phyloP scores from a whole-genome alignment of 306 rosid genomes.

The Pyrus betulifolia region DNA sequence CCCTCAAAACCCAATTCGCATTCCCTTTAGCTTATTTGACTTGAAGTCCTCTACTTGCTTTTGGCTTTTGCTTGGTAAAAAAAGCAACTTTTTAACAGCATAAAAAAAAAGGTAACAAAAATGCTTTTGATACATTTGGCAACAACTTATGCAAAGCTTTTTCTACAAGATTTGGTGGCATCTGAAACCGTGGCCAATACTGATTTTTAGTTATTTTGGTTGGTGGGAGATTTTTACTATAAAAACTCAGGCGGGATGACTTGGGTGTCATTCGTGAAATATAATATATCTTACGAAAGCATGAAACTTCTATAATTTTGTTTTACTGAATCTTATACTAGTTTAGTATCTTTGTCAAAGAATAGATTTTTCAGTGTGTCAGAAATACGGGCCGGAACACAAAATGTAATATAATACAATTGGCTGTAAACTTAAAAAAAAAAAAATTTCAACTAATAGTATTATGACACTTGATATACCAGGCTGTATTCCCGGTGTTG shows the following conservation, averaged over 20 bases:
- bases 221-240: background rate
- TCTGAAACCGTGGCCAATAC: background rate
- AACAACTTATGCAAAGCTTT: background rate
- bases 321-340: background rate
- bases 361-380: too few relatives aligned
- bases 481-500: rapidly evolving
- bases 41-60: background rate
- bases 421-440: too few relatives aligned
- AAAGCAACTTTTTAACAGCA: background rate
- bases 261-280: background rate
- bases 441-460: too few relatives aligned
- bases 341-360: too few relatives aligned
- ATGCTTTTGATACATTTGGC: background rate
- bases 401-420: too few relatives aligned
- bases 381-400: too few relatives aligned
- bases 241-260: background rate
- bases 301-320: too few relatives aligned
- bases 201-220: background rate
- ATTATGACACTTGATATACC: too few relatives aligned
- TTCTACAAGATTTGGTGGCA: background rate
- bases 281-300: too few relatives aligned
- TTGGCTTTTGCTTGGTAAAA: background rate
- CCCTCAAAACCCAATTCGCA: background rate
- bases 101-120: background rate
- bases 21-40: background rate